Percentiles rank a stretch among this genome's conserved stretches.
Evolutionary conservation across 2,329 filamentous ascomycete genomes (phyloP).

Genomic region (Monosporascus sp.): DNA sequence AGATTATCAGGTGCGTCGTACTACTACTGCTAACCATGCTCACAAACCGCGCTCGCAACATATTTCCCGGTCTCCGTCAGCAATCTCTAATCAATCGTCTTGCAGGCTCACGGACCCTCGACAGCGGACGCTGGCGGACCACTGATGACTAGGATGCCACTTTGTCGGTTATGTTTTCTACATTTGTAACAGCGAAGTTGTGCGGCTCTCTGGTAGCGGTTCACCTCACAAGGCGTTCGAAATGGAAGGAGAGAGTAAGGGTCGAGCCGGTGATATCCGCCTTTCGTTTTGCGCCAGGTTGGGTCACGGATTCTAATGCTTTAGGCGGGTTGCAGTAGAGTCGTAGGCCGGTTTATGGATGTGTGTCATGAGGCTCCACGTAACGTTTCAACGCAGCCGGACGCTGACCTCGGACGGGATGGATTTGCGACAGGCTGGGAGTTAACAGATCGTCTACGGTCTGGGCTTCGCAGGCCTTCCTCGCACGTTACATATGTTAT

Average conservation of each 20-base stretch:
- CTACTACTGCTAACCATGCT: neutral
- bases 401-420: no score
- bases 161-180: conserved; percentile 1
- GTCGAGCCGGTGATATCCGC: no score
- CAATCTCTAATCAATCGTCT: conserved; percentile 17
- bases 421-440: no score
- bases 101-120: conserved; percentile 53
- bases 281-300: no score
- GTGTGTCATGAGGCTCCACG: no score
- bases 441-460: no score
- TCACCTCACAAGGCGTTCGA: neutral
- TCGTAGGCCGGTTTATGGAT: no score
- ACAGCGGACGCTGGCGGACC: conserved; percentile 41
- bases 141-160: conserved; percentile 6
- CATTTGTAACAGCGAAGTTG: neutral
- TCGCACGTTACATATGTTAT: no score
- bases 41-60: neutral
- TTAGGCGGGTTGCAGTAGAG: no score
- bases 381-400: no score
- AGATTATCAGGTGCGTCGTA: conserved; percentile 65
- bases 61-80: neutral
- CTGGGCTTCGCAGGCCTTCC: no score
- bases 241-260: neutral
- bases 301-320: no score
- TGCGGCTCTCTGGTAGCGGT: neutral